These are phyloP conservation scores for Ustilago bromivora DNA, from an alignment of 1,284 basidiomycete species.

Conservation along the genomic window DNA sequence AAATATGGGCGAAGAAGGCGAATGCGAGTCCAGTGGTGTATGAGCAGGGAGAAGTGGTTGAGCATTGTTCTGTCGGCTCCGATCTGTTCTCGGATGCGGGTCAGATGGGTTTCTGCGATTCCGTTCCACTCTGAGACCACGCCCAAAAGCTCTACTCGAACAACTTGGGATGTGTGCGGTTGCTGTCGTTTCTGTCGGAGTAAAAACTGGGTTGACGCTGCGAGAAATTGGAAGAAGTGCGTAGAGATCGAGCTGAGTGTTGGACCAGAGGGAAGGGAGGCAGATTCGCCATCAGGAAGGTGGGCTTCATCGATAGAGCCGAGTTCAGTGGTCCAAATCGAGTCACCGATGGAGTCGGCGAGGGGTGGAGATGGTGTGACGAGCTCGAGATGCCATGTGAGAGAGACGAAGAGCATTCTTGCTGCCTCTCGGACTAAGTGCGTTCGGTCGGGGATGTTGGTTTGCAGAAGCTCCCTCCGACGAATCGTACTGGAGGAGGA, in stretches of 20 bases:
- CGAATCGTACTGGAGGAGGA: not conserved
- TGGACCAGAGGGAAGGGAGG: conserved; percentile 20
- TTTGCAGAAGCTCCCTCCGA: conserved; percentile 31
- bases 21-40: conserved; percentile 43
- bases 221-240: conserved; percentile 40
- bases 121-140: conserved; percentile 32
- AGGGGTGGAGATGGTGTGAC: conserved; percentile 28
- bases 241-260: conserved; percentile 32
- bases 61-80: conserved; percentile 27
- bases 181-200: conserved; percentile 14
- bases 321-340: conserved; percentile 23
- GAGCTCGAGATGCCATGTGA: conserved; percentile 39
- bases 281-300: conserved; percentile 35
- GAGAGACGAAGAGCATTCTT: conserved; percentile 49
- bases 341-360: conserved; percentile 24
- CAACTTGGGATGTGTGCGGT: not conserved
- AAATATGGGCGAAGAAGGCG: conserved; percentile 34
- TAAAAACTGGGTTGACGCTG: conserved; percentile 23
- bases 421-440: conserved; percentile 63
- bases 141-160: conserved; percentile 7
- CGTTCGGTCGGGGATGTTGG: conserved; percentile 56
- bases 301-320: conserved; percentile 41
- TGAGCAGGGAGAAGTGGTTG: conserved; percentile 33
- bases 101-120: conserved; percentile 29
- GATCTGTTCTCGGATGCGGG: conserved; percentile 19